Conservation (phyloP, 257 asterid species). For the Paulownia fortunei region DNA sequence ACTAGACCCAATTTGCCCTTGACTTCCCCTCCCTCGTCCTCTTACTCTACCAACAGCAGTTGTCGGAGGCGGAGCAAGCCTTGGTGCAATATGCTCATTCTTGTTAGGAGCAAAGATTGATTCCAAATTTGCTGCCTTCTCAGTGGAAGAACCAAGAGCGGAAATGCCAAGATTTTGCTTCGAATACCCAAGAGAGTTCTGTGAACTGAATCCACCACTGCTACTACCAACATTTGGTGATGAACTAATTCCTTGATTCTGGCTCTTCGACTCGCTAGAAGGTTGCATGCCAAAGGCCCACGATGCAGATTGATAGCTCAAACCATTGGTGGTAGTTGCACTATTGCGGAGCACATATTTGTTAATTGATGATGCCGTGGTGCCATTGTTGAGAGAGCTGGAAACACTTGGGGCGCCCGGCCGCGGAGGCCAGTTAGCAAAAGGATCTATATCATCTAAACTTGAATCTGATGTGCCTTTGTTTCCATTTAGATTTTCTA, state of each 20-base stretch:
- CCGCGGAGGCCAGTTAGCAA: slow-evolving; percentile 95
- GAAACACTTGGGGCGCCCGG: slow-evolving; percentile 53
- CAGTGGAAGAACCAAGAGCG: slow-evolving; percentile 40
- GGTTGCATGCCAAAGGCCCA: slow-evolving; percentile 62
- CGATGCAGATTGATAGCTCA: slow-evolving; percentile 54
- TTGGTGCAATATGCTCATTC: slow-evolving; percentile 70
- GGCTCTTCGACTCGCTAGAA: slow-evolving; percentile 44
- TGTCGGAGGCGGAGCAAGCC: slow-evolving; percentile 96
- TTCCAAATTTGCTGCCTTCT: slow-evolving; percentile 66
- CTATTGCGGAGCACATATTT: slow-evolving; percentile 39
- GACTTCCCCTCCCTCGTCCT: slow-evolving; percentile 88
- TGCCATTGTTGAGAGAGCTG: slow-evolving; percentile 56
- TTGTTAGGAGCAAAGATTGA: slow-evolving; percentile 79
- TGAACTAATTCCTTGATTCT: slow-evolving; percentile 60
- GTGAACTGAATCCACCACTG: slow-evolving; percentile 47
- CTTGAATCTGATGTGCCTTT: slow-evolving; percentile 48
- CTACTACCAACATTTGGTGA: slow-evolving; percentile 35
- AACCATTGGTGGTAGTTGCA: slow-evolving; percentile 48
- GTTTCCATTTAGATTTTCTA: slow-evolving; percentile 47
- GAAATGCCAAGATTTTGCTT: slow-evolving; percentile 60
- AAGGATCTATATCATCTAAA: slow-evolving; percentile 81
- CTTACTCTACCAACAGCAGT: slow-evolving; percentile 84
- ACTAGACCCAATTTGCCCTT: slow-evolving; percentile 49
- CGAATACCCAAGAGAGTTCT: slow-evolving; percentile 64
- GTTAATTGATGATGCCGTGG: slow-evolving; percentile 39